Conservation (phyloP, 139 green algal species). For the Trebouxia sp. region DNA sequence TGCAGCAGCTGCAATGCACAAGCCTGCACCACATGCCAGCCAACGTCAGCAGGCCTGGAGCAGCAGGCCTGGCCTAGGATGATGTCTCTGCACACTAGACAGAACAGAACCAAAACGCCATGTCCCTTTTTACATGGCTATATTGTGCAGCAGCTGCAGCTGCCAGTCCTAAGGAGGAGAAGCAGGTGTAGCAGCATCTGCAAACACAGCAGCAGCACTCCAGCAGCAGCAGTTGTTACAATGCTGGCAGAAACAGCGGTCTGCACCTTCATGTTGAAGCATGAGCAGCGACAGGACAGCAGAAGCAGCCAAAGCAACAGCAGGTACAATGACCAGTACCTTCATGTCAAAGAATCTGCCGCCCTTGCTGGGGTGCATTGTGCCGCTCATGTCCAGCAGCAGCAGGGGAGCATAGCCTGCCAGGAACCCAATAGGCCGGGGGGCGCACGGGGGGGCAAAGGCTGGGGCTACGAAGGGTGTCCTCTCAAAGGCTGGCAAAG, state of each 20-base stretch:
- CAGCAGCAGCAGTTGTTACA: background rate
- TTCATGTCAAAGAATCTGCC: conserved; percentile 55
- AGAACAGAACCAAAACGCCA: too few relatives aligned
- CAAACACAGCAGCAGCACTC: background rate
- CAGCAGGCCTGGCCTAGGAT: too few relatives aligned
- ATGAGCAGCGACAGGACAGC: background rate
- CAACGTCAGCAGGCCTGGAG: too few relatives aligned
- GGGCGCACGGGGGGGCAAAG: conserved; percentile 14
- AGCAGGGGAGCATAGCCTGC: conserved; percentile 58
- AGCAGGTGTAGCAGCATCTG: background rate
- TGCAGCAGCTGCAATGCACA: conserved; percentile 24
- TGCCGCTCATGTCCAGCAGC: conserved; percentile 62
- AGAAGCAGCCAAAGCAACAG: background rate
- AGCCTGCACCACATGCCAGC: background rate
- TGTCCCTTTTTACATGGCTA: background rate
- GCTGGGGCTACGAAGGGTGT: background rate
- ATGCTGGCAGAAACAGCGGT: background rate
- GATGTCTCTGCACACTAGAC: too few relatives aligned
- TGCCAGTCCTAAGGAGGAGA: background rate
- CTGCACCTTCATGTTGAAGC: background rate
- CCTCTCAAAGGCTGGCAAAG: background rate
- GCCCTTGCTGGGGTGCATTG: conserved; percentile 53
- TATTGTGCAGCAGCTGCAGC: background rate
- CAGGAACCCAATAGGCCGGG: conserved; percentile 65
- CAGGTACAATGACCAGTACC: too few relatives aligned